Base-by-base conservation (phyloP, 768 basidiomycete species). In the Suillus subluteus region DNA sequence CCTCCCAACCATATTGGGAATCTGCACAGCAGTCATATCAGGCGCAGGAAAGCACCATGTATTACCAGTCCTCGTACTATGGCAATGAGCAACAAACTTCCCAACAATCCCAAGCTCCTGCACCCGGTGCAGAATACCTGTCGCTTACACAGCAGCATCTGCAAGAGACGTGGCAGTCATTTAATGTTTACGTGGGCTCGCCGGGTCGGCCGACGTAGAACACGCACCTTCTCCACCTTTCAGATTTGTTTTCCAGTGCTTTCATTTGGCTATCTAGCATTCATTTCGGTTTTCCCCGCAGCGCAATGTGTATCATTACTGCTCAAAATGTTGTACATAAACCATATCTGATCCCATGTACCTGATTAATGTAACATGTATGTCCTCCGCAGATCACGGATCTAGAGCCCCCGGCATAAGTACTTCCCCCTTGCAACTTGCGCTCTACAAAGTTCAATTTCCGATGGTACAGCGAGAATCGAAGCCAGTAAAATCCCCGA, bases 151-250 rank as follows among this genome's bases (percentile, higher is more conserved):
- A 87, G 63, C 87, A 88, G 72, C 78, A 84, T 58, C 69, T 90
- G 64, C 86, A 88, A 75, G 89, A 90, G 76, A 89, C 89, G 12
- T 91, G 90, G 90, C 83, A 85, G 73, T 81, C 85, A 65, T 91
- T 89, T 78, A 86, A 89, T 82, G 81, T 84, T 66, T 87, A 87
- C 71, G 82, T 87, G 63, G 70, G 78, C 63, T 73, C 64, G 7
- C 66, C 67, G 1, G 55, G 38, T 44, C 65, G 70, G 2, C 16
- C 66, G 11, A 41, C 32, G 6, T 74, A 56, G 66, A 55, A 46
- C 21, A 16, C 12, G 32, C 66, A 58, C 40, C 26, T 41, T 48
- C 30, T 40, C 44, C 15, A 9, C 40, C n/a, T 58, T 58, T 30
- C 37, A 38, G 38, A 37, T 43, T 46, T 55, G 30, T 65, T 62